phyloP scores from a whole-genome alignment of 768 basidiomycete species.

The Boletus pseudopeckii region DNA sequence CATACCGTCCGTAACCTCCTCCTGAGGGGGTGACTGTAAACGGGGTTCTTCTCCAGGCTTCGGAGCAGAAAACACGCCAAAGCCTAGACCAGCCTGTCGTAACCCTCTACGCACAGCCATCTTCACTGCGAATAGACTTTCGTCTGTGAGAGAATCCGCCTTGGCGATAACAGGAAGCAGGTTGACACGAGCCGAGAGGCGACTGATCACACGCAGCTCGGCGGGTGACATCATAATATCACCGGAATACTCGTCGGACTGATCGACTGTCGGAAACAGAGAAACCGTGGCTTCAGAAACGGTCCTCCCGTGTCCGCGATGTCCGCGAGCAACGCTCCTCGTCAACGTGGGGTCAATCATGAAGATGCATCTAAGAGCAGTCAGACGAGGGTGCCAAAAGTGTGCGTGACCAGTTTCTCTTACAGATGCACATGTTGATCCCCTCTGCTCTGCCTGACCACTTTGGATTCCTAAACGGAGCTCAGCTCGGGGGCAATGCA shows the following conservation, averaged over 20 bases:
- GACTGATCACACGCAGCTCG: conserved; percentile 74
- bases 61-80: conserved; percentile 68
- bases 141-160: conserved; percentile 82
- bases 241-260: conserved; percentile 45
- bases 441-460: conserved; percentile 79
- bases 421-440: conserved; percentile 90
- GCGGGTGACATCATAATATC: conserved; percentile 67
- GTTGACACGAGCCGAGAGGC: conserved; percentile 71
- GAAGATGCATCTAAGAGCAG: conserved; percentile 66
- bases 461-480: conserved; percentile 72
- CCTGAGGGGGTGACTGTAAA: conserved; percentile 13
- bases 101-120: conserved; percentile 68
- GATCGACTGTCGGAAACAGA: conserved; percentile 44
- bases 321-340: conserved; percentile 46
- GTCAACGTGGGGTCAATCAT: conserved; percentile 79
- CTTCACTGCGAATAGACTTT: conserved; percentile 67
- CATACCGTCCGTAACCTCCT: conserved; percentile 13
- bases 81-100: conserved; percentile 61
- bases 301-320: conserved; percentile 48
- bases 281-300: conserved; percentile 69
- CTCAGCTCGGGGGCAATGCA: background rate
- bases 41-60: conserved; percentile 21
- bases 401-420: conserved; percentile 26
- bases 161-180: conserved; percentile 79
- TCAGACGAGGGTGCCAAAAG: conserved; percentile 10